A percentile compares a stretch with the other conserved stretches of the same genome.
These are phyloP conservation scores for Nitzschia sp. DNA, from an alignment of 108 stramenopile genomes.

Conservation along the genomic window DNA sequence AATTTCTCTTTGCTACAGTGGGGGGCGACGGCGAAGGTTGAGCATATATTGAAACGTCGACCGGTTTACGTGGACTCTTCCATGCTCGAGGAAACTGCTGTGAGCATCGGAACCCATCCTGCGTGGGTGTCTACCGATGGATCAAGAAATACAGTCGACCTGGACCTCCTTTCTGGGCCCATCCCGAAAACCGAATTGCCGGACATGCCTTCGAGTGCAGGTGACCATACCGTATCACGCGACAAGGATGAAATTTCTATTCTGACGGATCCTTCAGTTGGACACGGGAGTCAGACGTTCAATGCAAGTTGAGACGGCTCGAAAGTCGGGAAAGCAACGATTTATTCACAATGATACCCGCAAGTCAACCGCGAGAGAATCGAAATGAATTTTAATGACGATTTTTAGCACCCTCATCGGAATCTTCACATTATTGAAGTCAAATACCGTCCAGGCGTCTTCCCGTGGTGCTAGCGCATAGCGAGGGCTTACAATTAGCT, in stretches of 20 bases:
- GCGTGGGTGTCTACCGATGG: not conserved
- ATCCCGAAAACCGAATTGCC: not conserved
- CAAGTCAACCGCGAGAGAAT: no score
- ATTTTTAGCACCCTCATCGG: no score
- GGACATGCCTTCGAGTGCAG: not conserved
- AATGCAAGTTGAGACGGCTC: no score
- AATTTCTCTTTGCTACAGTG: not conserved
- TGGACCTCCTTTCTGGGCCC: not conserved
- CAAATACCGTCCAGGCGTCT: no score
- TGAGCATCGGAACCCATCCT: not conserved
- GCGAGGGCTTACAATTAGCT: no score
- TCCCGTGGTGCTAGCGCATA: no score
- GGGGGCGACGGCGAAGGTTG: conserved; percentile 19
- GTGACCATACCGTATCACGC: not conserved
- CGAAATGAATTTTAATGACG: no score
- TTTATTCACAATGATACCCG: no score
- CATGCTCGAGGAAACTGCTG: not conserved
- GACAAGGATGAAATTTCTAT: not conserved
- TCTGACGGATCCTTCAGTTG: not conserved
- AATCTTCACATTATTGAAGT: no score
- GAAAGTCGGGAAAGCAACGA: not conserved
- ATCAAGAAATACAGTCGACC: not conserved
- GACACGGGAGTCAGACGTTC: not conserved
- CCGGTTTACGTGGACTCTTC: not conserved
- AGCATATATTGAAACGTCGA: not conserved